These are phyloP conservation scores for Aspergillus saccharolyticus DNA, from an alignment of 495 filamentous ascomycete species.

Conservation along the genomic window DNA sequence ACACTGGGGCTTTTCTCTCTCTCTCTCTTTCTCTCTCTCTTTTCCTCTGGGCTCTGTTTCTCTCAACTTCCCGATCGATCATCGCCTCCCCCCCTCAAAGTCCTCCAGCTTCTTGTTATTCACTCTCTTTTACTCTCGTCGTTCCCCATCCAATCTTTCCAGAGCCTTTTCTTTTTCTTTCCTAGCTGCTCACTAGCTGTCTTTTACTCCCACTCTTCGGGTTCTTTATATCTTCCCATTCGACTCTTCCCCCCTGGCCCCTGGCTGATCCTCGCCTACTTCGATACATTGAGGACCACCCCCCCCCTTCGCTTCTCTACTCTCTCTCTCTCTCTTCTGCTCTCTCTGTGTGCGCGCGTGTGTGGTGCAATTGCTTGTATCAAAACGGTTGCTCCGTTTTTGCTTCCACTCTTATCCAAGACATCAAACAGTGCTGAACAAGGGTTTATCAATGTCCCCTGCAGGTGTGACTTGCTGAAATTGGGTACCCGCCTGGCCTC, in stretches of 20 bases:
- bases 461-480: conserved; percentile 20
- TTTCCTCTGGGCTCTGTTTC: not conserved
- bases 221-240: not conserved
- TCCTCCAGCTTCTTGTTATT: not conserved
- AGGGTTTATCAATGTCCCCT: conserved; percentile 11
- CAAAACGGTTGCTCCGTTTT: not conserved
- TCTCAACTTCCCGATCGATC: conserved; percentile 9
- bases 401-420: not conserved
- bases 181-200: not conserved
- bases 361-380: not conserved
- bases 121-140: not conserved
- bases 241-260: not conserved
- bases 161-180: not conserved
- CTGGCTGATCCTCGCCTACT: not conserved
- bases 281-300: not conserved
- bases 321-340: too few relatives aligned
- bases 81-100: not conserved
- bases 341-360: too few relatives aligned
- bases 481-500: conserved; percentile 18
- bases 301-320: not conserved
- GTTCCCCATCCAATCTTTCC: not conserved
- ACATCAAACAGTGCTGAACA: not conserved
- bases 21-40: not conserved
- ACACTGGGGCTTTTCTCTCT: conserved; percentile 6
- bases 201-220: not conserved